Conservation (phyloP, 306 rosid species). For the Echinosophora koreensis region DNA sequence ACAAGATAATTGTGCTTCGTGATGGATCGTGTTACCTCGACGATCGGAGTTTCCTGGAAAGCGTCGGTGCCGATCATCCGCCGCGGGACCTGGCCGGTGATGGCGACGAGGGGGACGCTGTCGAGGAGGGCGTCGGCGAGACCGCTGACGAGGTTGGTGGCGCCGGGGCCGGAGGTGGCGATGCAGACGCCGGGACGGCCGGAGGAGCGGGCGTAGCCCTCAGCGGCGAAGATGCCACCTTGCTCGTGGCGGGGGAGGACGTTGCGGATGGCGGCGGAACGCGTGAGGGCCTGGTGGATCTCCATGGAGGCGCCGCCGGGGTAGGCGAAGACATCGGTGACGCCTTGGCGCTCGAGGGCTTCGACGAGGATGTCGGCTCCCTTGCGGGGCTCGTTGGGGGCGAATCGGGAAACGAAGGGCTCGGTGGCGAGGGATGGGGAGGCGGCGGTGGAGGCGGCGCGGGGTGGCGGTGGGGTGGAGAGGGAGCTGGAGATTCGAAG, state of each 20-base stretch:
- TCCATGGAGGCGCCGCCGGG: conserved; percentile 92
- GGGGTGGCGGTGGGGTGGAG: conserved; percentile 17
- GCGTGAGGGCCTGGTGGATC: conserved; percentile 88
- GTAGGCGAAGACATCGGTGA: conserved; percentile 77
- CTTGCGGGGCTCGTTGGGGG: conserved; percentile 68
- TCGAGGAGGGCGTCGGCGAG: conserved; percentile 85
- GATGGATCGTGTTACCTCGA: conserved; percentile 91
- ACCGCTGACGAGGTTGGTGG: conserved; percentile 88
- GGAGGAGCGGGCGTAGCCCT: conserved; percentile 83
- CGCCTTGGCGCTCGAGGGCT: conserved; percentile 89
- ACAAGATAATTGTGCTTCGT: conserved; percentile 90
- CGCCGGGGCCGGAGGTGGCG: conserved; percentile 96
- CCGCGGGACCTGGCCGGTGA: conserved; percentile 89
- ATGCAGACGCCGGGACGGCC: conserved; percentile 88
- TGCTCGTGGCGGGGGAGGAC: conserved; percentile 89
- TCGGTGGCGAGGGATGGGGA: neutral
- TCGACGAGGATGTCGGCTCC: conserved; percentile 91
- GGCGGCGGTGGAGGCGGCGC: conserved; percentile 25
- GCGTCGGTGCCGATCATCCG: conserved; percentile 96
- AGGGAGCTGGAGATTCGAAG: conserved; percentile 51
- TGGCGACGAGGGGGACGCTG: conserved; percentile 76
- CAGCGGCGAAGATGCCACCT: conserved; percentile 81
- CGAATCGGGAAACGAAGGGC: conserved; percentile 53
- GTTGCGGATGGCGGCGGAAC: conserved; percentile 71
- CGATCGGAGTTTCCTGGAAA: conserved; percentile 89